Evolutionary conservation across 2,329 filamentous ascomycete species (phyloP).

Genomic region (Penicillium brasilianum): DNA sequence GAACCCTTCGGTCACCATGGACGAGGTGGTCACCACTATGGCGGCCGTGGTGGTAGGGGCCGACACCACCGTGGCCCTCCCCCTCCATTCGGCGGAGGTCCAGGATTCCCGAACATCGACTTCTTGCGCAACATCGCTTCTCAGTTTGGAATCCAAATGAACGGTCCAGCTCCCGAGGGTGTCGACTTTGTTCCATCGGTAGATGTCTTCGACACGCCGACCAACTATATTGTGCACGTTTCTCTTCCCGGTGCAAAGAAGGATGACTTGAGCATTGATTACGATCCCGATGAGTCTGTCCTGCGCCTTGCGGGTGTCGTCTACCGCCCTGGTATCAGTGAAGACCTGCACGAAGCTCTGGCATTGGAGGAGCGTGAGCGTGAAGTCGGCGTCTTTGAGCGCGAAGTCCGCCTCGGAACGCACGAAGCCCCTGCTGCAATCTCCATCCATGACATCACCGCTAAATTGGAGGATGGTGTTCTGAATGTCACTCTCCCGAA

Average conservation of each 20-base stretch:
- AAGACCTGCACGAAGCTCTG: slow-evolving; percentile 69
- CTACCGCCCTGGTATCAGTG: slow-evolving; percentile 71
- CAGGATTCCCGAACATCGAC: slow-evolving; percentile 13
- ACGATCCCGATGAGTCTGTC: slow-evolving; percentile 69
- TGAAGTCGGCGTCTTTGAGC: slow-evolving; percentile 75
- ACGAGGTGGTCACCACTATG: slow-evolving; percentile 14
- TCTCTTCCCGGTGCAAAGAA: slow-evolving; percentile 80
- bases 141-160: slow-evolving; percentile 37
- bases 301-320: slow-evolving; percentile 74
- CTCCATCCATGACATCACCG: slow-evolving; percentile 70
- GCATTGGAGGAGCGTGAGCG: slow-evolving; percentile 72
- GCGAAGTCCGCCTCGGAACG: slow-evolving; percentile 65
- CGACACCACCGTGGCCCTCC: slow-evolving; percentile 14
- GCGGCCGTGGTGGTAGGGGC: slow-evolving; percentile 17
- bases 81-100: slow-evolving; percentile 11
- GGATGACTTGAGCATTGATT: slow-evolving; percentile 76
- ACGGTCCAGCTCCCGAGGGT: slow-evolving; percentile 25
- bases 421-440: slow-evolving; percentile 63
- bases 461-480: slow-evolving; percentile 79
- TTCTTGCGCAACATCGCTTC: slow-evolving; percentile 38
- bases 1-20: slow-evolving; percentile 10
- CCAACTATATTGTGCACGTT: slow-evolving; percentile 70
- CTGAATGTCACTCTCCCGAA: slow-evolving; percentile 79
- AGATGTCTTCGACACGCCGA: slow-evolving; percentile 74
- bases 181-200: slow-evolving; percentile 46